A percentile compares a stretch with the other conserved stretches of the same genome.
These are phyloP conservation scores for Skeletonema marinoi DNA, from an alignment of 108 stramenopile genomes.

Conservation along the genomic window DNA sequence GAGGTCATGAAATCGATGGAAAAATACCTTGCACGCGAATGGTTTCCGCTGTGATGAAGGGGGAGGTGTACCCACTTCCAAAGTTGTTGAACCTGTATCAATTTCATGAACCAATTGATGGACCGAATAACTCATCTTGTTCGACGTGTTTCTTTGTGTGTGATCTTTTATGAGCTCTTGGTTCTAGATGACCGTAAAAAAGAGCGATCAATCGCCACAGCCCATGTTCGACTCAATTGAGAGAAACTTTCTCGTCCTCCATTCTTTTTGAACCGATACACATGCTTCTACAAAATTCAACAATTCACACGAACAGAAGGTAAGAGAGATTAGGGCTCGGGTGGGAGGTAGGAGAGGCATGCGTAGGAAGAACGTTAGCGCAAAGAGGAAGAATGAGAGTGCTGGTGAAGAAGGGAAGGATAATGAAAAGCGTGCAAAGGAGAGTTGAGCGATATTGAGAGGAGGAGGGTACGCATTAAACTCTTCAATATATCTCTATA, in stretches of 20 bases:
- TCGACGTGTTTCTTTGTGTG: background rate
- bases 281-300: background rate
- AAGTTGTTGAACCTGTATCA: background rate
- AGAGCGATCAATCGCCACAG: background rate
- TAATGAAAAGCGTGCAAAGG: slow-evolving; percentile 14
- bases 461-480: background rate
- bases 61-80: background rate
- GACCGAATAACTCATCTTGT: too few species aligned
- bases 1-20: background rate
- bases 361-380: background rate
- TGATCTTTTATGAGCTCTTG: background rate
- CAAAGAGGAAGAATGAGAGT: slow-evolving; percentile 10
- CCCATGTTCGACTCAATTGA: background rate
- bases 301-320: slow-evolving; percentile 47
- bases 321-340: slow-evolving; percentile 57
- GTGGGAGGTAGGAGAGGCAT: slow-evolving; percentile 64
- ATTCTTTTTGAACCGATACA: background rate
- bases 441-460: background rate
- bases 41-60: background rate
- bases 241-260: background rate
- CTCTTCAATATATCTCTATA: background rate
- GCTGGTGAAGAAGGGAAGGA: slow-evolving; percentile 10
- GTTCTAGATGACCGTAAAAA: background rate
- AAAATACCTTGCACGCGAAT: too few species aligned
- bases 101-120: background rate